phyloP scores from a whole-genome alignment of 2,329 filamentous ascomycete species.

The Monosporascus cannonballus region DNA sequence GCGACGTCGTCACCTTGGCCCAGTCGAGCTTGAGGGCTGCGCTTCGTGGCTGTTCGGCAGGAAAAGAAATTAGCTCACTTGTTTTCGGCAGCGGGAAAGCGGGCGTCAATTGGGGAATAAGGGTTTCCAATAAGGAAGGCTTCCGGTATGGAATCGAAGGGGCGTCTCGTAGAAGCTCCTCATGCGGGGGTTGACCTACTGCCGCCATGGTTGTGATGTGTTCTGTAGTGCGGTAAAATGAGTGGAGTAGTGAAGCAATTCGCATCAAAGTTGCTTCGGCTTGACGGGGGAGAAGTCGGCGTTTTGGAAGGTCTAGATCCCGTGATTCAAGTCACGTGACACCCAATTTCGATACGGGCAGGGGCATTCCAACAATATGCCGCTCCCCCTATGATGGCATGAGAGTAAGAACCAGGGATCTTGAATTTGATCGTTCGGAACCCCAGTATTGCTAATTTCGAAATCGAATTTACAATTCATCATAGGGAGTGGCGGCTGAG shows the following conservation, averaged over 20 bases:
- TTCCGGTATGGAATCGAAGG: neutral
- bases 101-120: constrained; percentile 23
- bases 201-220: constrained; percentile 59
- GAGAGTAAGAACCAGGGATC: too few species aligned
- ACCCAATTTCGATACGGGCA: too few species aligned
- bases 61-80: constrained; percentile 51
- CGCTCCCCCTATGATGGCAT: too few species aligned
- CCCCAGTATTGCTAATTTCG: too few species aligned
- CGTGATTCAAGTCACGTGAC: constrained; percentile 27
- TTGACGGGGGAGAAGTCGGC: constrained; percentile 6
- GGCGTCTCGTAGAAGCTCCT: neutral
- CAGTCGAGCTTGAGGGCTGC: constrained; percentile 99
- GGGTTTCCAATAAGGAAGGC: neutral
- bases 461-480: too few species aligned
- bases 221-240: constrained; percentile 31
- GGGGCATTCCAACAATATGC: too few species aligned
- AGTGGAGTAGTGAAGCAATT: constrained; percentile 44
- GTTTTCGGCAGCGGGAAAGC: neutral
- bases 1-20: constrained; percentile 87
- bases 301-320: neutral
- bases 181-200: constrained; percentile 46
- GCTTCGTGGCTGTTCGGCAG: constrained; percentile 64
- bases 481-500: too few species aligned
- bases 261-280: constrained; percentile 39
- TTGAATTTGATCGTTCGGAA: too few species aligned